Base-by-base conservation (phyloP, 169 alveolate species). In the Plasmodium gallinaceum region DNA sequence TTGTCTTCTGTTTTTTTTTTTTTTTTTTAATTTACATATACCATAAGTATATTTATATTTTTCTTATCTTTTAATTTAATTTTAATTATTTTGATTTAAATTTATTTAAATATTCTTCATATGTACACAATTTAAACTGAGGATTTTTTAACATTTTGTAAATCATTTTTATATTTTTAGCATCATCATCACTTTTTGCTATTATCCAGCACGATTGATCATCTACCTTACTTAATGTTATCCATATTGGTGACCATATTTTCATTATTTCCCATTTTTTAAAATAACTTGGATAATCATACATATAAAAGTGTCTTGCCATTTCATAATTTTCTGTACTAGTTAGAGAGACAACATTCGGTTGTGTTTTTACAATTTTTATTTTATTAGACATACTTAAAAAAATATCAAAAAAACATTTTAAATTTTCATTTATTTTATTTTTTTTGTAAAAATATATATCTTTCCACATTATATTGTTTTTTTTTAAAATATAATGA, bases 191-290 rank as follows among this genome's bases (percentile, higher is more conserved):
- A 85, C 95, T 93, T 88, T 93, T 94, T 32, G 95, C 97, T 37
- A 95, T 93, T 20, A 96, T 71, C 98, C 98, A 96, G 57, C 97
- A 96, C 16, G 97, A 93, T 46, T 92, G 90, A 61, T 88, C 96
- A 70, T 95, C 97, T 46, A 94, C 94, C 90, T 90, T 93, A 65
- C 93, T 89, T 46, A 96, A 88, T 45, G 95, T 76, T 24, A 96
- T 95, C 97, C 97, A 96, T 39, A 96, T 92, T 3, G 98, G 98
- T 0, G 98, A 96, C 96, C 96, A 90, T 26, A 96, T 94, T 88
- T 96, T 96, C 97, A 95, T 94, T 48, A 96, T 93, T 39, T 96
- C 97, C 97, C 97, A 96, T 89, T 96, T 96, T 74, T 93, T 93
- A 97, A 97, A 96, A 54, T 91, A 73, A 46, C 76, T 85, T 9